These are phyloP conservation scores for Stylosanthes scabra DNA, from an alignment of 331 rosid species.

Conservation along the genomic window DNA sequence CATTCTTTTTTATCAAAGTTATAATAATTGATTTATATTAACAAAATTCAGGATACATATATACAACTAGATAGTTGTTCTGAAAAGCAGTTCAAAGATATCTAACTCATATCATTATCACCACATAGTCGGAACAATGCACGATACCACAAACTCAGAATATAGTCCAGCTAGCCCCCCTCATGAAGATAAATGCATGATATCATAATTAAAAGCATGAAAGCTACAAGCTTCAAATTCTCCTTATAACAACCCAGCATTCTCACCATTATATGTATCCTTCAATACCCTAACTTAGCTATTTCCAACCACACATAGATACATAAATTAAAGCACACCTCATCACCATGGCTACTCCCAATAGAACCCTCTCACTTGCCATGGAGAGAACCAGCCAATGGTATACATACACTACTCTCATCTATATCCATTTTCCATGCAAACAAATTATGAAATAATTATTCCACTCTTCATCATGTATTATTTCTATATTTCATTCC, in stretches of 20 bases:
- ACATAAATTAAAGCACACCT: neutral
- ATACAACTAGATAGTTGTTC: too few species aligned
- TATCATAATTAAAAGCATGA: slow-evolving; percentile 1
- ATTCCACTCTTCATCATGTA: neutral
- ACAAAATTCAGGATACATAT: too few species aligned
- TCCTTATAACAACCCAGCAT: slow-evolving; percentile 34
- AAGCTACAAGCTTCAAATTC: slow-evolving; percentile 27
- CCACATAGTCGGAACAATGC: slow-evolving; percentile 33
- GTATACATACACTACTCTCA: slow-evolving; percentile 41
- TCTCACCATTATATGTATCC: slow-evolving; percentile 4
- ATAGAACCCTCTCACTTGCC: slow-evolving; percentile 66
- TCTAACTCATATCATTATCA: neutral
- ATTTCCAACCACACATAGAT: neutral
- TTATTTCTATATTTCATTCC: neutral
- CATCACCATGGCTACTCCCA: slow-evolving; percentile 38
- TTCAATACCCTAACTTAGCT: neutral
- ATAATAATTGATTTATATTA: too few species aligned
- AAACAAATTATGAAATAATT: neutral
- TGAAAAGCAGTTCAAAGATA: too few species aligned
- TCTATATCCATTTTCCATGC: neutral
- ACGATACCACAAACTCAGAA: slow-evolving; percentile 28
- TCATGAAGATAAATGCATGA: slow-evolving; percentile 3
- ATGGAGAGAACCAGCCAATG: slow-evolving; percentile 95
- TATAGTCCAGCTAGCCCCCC: neutral
- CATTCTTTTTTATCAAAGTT: too few species aligned